A percentile compares a stretch with the other conserved stretches of the same genome.
Conservation (phyloP, 1,284 basidiomycete species). For the Ustilago bromivora region DNA sequence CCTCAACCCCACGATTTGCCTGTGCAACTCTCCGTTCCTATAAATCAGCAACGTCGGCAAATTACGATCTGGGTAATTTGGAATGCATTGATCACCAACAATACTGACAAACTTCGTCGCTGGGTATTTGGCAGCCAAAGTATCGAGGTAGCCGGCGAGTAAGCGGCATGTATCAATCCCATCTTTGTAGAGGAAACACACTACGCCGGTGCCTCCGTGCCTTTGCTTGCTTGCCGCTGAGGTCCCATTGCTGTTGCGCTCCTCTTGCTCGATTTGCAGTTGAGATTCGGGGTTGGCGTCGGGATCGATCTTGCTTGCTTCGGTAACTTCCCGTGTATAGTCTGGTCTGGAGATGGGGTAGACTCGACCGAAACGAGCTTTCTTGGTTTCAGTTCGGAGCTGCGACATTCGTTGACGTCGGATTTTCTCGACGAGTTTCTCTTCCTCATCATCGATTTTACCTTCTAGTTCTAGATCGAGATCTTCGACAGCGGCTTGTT, state of each 20-base stretch:
- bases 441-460: constrained; percentile 76
- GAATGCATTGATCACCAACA: constrained; percentile 91
- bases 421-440: constrained; percentile 80
- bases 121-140: constrained; percentile 83
- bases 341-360: constrained; percentile 90
- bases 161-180: constrained; percentile 76
- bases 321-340: constrained; percentile 93
- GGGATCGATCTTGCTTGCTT: constrained; percentile 82
- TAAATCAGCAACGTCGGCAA: constrained; percentile 94
- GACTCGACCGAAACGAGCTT: constrained; percentile 83
- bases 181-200: constrained; percentile 90
- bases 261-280: constrained; percentile 73
- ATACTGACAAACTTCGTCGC: constrained; percentile 96
- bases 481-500: constrained; percentile 56
- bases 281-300: constrained; percentile 18
- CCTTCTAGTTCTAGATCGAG: constrained; percentile 60
- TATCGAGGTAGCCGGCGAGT: constrained; percentile 78
- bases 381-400: constrained; percentile 76
- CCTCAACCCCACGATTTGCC: constrained; percentile 81
- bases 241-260: constrained; percentile 69
- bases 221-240: constrained; percentile 46
- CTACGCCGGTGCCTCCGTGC: constrained; percentile 80
- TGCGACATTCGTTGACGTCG: constrained; percentile 78
- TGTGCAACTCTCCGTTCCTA: constrained; percentile 86
- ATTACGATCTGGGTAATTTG: constrained; percentile 91